Evolutionary conservation across 805 yeast species (phyloP).

Genomic region (Sugiyamaella boreocaroliniensis): DNA sequence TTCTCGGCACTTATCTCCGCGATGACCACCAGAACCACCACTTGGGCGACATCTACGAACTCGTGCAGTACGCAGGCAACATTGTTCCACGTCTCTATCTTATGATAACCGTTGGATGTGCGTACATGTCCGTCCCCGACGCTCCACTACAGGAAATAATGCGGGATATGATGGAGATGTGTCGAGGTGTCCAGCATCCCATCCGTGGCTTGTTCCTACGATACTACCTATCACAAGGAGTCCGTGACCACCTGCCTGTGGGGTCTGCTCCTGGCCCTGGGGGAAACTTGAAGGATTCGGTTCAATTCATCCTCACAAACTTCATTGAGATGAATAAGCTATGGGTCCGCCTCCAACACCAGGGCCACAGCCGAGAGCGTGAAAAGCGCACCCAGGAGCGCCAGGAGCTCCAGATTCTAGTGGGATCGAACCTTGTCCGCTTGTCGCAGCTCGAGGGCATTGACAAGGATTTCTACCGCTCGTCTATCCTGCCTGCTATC

Average conservation of each 20-base stretch:
- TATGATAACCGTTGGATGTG: slow-evolving; percentile 93
- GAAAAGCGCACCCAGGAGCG: slow-evolving; percentile 70
- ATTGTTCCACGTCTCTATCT: slow-evolving; percentile 85
- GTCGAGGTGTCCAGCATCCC: slow-evolving; percentile 94
- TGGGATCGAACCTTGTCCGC: slow-evolving; percentile 87
- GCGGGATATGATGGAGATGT: slow-evolving; percentile 97
- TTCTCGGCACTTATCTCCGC: slow-evolving; percentile 55
- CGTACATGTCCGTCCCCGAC: slow-evolving; percentile 68
- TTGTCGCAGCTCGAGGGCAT: slow-evolving; percentile 74
- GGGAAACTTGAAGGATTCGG: slow-evolving; percentile 53
- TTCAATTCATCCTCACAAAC: slow-evolving; percentile 73
- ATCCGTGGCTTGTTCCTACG: slow-evolving; percentile 84
- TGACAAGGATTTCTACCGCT: slow-evolving; percentile 41
- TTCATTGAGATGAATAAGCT: slow-evolving; percentile 96
- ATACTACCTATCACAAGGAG: slow-evolving; percentile 80
- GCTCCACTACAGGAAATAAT: slow-evolving; percentile 80
- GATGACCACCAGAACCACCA: slow-evolving; percentile 65
- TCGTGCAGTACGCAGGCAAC: slow-evolving; percentile 90
- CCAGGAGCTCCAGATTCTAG: slow-evolving; percentile 80
- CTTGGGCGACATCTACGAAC: slow-evolving; percentile 83
- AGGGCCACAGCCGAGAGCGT: slow-evolving; percentile 83
- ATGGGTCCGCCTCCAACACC: slow-evolving; percentile 95
- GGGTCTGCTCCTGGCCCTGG: slow-evolving; percentile 25
- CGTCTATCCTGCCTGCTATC: slow-evolving; percentile 64
- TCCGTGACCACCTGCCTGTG: slow-evolving; percentile 55